Conservation (phyloP, 805 yeast species). For the Teunomyces barrocoloradensis region DNA sequence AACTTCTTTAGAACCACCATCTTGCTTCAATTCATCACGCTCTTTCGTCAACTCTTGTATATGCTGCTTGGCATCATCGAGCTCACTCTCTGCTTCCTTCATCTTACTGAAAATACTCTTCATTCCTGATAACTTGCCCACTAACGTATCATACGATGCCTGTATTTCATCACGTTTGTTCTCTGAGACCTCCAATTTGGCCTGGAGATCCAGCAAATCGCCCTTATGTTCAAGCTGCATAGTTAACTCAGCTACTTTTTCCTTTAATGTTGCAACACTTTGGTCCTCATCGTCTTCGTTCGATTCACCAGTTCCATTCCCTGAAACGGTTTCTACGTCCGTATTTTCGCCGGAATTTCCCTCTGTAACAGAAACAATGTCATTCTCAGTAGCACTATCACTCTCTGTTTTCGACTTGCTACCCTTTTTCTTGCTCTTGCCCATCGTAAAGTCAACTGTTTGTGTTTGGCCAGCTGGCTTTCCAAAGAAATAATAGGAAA, state of each 20-base stretch:
- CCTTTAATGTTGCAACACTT: constrained; percentile 6
- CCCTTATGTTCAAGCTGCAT: constrained; percentile 4
- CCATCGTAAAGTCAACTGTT: constrained; percentile 12
- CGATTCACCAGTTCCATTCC: neutral
- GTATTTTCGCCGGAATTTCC: neutral
- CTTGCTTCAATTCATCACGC: neutral
- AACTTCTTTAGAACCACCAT: neutral
- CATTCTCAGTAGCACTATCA: constrained; percentile 3
- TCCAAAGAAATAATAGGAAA: neutral
- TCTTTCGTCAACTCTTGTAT: constrained; percentile 19
- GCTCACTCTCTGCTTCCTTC: constrained; percentile 65
- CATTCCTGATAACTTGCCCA: constrained; percentile 69
- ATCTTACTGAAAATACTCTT: constrained; percentile 67
- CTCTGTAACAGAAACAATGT: neutral
- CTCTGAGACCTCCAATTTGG: constrained; percentile 12
- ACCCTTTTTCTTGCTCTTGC: constrained; percentile 21
- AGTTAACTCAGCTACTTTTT: constrained; percentile 7
- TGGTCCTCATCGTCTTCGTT: neutral
- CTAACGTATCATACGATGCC: constrained; percentile 56
- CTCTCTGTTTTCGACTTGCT: constrained; percentile 16
- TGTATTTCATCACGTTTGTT: constrained; percentile 56
- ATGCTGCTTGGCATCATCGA: constrained; percentile 51
- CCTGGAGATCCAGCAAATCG: constrained; percentile 5
- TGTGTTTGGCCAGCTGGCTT: constrained; percentile 2
- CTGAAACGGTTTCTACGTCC: neutral